These are phyloP conservation scores for Typha latifolia DNA, from an alignment of 176 grass and related monocot genomes.

Conservation along the genomic window DNA sequence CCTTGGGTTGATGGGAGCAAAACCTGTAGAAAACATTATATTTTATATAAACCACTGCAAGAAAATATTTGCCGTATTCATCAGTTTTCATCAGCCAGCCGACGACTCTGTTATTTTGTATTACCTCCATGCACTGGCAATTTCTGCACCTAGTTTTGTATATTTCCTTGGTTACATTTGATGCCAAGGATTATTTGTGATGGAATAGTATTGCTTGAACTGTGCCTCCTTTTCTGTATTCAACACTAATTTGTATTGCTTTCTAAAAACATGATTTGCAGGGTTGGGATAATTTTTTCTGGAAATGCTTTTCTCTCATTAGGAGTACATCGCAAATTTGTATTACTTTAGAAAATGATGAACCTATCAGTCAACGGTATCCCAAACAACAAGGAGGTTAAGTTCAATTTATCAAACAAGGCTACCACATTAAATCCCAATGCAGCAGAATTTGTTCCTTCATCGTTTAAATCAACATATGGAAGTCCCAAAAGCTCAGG, in stretches of 20 bases:
- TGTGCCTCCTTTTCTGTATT: slow-evolving; percentile 1
- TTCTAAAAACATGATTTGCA: slow-evolving; percentile 23
- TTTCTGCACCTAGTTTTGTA: too few species aligned
- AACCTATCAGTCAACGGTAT: slow-evolving; percentile 29
- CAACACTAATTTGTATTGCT: slow-evolving; percentile 18
- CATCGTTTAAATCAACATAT: slow-evolving; percentile 59
- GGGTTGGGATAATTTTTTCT: slow-evolving; percentile 28
- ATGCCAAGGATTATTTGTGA: background rate
- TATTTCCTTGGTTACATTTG: slow-evolving; percentile 3
- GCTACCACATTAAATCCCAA: slow-evolving; percentile 76
- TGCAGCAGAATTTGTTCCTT: slow-evolving; percentile 95
- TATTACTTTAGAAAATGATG: slow-evolving; percentile 25
- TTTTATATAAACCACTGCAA: too few species aligned
- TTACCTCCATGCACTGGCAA: too few species aligned
- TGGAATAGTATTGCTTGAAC: background rate
- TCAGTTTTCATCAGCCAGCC: too few species aligned
- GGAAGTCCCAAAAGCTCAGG: slow-evolving; percentile 43
- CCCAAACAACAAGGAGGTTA: slow-evolving; percentile 35
- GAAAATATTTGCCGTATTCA: too few species aligned
- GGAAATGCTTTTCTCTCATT: slow-evolving; percentile 8
- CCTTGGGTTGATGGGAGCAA: too few species aligned
- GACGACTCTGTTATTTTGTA: too few species aligned
- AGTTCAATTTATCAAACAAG: slow-evolving; percentile 57
- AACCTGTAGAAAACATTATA: too few species aligned
- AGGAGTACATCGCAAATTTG: slow-evolving; percentile 20